A percentile compares a stretch with the other conserved stretches of the same genome.
These are phyloP conservation scores for Glarea lozoyensis DNA, from an alignment of 495 filamentous ascomycete species.

Conservation along the genomic window DNA sequence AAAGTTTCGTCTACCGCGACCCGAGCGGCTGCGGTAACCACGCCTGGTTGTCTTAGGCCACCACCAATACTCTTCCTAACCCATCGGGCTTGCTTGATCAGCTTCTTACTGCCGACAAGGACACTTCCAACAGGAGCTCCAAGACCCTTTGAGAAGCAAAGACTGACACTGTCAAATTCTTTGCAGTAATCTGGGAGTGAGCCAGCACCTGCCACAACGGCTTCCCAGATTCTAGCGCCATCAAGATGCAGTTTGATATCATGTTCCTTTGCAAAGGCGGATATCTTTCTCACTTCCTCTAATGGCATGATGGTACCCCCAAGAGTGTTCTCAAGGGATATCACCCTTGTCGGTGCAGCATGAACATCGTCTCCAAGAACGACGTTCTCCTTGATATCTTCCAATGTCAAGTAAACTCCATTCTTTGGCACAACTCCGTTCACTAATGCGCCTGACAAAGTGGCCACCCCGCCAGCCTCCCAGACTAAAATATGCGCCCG, in stretches of 20 bases:
- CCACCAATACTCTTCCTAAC: constrained; percentile 81
- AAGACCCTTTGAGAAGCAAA: constrained; percentile 86
- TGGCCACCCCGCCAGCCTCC: constrained; percentile 64
- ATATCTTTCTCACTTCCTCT: constrained; percentile 55
- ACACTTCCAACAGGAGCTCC: constrained; percentile 84
- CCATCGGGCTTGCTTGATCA: constrained; percentile 68
- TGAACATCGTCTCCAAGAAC: constrained; percentile 47
- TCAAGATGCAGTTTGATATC: constrained; percentile 72
- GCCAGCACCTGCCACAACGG: constrained; percentile 49
- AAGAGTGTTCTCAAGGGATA: constrained; percentile 80
- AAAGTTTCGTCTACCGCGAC: constrained; percentile 64
- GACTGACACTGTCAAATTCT: constrained; percentile 69
- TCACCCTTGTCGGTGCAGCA: constrained; percentile 65
- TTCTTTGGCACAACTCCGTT: constrained; percentile 54
- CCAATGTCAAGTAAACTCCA: constrained; percentile 62
- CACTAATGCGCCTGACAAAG: constrained; percentile 50
- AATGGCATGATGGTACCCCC: constrained; percentile 71
- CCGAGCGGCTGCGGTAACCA: constrained; percentile 48
- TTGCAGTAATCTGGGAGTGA: constrained; percentile 57
- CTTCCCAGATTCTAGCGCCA: constrained; percentile 80
- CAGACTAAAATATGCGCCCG: constrained; percentile 58
- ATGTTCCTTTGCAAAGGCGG: constrained; percentile 57
- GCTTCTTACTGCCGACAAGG: constrained; percentile 54
- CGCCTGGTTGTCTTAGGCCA: constrained; percentile 63
- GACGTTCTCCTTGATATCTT: constrained; percentile 56